These are phyloP conservation scores for Blakeslea trispora DNA, from an alignment of 371 early-diverging fungal species.

Conservation along the genomic window DNA sequence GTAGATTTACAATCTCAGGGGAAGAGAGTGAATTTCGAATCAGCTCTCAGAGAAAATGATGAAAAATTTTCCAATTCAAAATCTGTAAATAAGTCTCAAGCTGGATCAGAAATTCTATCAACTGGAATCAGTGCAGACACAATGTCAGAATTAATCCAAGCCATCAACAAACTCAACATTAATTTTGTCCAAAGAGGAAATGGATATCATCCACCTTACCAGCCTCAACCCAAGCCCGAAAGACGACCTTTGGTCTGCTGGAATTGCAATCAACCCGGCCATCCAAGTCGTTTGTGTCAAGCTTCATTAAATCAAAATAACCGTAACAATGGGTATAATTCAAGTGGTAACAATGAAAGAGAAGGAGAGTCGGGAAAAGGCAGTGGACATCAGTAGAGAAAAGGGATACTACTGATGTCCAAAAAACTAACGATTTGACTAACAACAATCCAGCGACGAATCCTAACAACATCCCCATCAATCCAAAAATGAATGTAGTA, in stretches of 20 bases:
- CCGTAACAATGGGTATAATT: neutral
- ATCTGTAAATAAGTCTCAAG: neutral
- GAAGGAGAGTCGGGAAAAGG: constrained; percentile 18
- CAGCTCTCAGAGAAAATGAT: too few species aligned
- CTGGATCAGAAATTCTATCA: neutral
- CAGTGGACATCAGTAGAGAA: constrained; percentile 3
- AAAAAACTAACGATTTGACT: neutral
- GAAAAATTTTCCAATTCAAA: too few species aligned
- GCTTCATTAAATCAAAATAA: neutral
- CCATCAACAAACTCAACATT: neutral
- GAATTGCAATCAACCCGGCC: neutral
- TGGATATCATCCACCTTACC: neutral
- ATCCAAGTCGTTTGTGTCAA: neutral
- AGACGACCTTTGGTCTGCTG: neutral
- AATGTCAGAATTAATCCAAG: neutral
- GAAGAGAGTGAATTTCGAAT: neutral
- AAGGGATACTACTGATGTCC: constrained; percentile 5
- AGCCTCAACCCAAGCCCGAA: neutral
- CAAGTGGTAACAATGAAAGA: too few species aligned
- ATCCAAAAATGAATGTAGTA: too few species aligned
- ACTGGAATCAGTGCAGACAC: neutral
- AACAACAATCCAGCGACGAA: too few species aligned
- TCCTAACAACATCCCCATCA: neutral
- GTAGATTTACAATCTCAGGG: neutral
- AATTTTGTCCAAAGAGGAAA: neutral